Percentiles rank a stretch among this genome's conserved stretches.
Conservation (phyloP, 805 yeast genomes). For the Yarrowia yakushimensis region DNA sequence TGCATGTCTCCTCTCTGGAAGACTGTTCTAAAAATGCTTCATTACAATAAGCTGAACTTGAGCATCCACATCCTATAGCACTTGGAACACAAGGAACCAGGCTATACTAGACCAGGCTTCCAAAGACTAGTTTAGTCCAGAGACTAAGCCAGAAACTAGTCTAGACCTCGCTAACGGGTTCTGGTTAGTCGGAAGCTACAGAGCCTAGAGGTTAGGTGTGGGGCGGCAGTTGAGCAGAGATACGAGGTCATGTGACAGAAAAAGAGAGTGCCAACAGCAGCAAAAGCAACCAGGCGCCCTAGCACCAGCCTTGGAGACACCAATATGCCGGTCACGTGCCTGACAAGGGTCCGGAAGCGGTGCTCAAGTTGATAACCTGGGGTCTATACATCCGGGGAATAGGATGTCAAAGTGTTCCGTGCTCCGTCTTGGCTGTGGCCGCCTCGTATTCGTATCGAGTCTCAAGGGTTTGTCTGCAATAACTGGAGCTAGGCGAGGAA, state of each 20-base stretch:
- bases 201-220: conserved; percentile 3
- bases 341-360: not conserved
- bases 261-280: too few species aligned
- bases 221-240: not conserved
- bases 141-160: not conserved
- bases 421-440: not conserved
- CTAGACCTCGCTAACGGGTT: conserved; percentile 19
- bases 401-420: not conserved
- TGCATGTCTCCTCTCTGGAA: too few species aligned
- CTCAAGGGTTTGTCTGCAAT: not conserved
- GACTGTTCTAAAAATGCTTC: too few species aligned
- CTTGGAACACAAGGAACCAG: conserved; percentile 14
- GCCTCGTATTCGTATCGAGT: not conserved
- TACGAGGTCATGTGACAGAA: not conserved
- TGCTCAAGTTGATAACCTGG: not conserved
- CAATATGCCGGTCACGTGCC: too few species aligned
- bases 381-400: not conserved
- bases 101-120: not conserved
- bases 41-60: too few species aligned
- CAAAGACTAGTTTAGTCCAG: not conserved
- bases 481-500: not conserved
- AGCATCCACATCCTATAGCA: not conserved
- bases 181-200: conserved; percentile 8
- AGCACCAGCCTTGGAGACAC: too few species aligned
- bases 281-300: too few species aligned